Conservation (phyloP, 495 filamentous ascomycete genomes). For the Lepraria neglecta region DNA sequence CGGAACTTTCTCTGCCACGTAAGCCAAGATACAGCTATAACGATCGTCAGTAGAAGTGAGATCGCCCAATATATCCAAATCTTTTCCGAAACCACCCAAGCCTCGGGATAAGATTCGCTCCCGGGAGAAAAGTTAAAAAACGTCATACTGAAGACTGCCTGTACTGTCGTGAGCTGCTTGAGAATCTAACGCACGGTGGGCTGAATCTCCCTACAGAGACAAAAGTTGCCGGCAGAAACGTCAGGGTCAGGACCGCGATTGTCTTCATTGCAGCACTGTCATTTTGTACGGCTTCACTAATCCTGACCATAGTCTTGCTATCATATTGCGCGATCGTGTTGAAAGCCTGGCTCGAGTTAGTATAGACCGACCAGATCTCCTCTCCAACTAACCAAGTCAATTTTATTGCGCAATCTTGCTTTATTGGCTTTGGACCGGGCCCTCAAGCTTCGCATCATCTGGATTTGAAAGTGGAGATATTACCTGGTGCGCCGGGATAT, state of each 20-base stretch:
- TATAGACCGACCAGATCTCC: conserved; percentile 23
- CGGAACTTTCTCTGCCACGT: conserved; percentile 25
- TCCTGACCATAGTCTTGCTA: conserved; percentile 32
- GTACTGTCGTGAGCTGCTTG: conserved; percentile 9
- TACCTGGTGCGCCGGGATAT: conserved; percentile 24
- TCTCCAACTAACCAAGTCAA: conserved; percentile 33
- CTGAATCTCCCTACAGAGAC: conserved; percentile 27
- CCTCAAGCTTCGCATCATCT: conserved; percentile 37
- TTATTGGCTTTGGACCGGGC: conserved; percentile 38
- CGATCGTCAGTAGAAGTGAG: conserved; percentile 31
- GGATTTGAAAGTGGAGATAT: conserved; percentile 33
- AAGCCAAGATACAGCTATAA: conserved; percentile 27
- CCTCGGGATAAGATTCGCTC: conserved; percentile 10
- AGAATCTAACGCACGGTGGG: background rate
- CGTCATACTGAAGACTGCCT: conserved; percentile 36
- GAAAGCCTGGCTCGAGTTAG: conserved; percentile 34
- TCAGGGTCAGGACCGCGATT: conserved; percentile 35
- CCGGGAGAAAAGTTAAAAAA: conserved; percentile 33
- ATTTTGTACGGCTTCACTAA: conserved; percentile 33
- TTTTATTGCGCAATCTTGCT: conserved; percentile 41
- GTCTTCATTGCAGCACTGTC: conserved; percentile 40
- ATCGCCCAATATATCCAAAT: conserved; percentile 40
- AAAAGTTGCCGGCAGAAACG: conserved; percentile 38
- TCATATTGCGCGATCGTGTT: conserved; percentile 39
- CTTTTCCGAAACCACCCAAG: conserved; percentile 30